phyloP scores from a whole-genome alignment of 306 rosid species.

The Adenanthera pavonina region DNA sequence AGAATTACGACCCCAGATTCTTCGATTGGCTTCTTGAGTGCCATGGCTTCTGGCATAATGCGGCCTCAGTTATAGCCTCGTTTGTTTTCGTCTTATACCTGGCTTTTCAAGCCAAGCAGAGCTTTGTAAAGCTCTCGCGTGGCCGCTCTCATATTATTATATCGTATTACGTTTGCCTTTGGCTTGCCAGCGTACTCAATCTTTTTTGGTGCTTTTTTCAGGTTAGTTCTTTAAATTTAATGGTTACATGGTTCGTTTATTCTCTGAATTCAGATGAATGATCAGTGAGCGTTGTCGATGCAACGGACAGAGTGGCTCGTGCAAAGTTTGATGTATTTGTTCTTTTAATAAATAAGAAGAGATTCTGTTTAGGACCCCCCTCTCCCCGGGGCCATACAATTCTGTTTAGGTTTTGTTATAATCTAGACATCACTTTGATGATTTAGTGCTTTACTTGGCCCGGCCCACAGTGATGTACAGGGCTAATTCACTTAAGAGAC shows the following conservation, averaged over 20 bases:
- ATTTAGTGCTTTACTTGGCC: neutral
- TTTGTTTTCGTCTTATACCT: constrained; percentile 49
- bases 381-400: too few relatives aligned
- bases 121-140: constrained; percentile 44
- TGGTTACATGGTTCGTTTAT: neutral
- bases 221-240: constrained; percentile 49
- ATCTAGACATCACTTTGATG: neutral
- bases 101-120: constrained; percentile 47
- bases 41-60: constrained; percentile 59
- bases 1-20: constrained; percentile 42
- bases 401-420: neutral
- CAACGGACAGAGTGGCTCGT: neutral
- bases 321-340: neutral
- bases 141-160: constrained; percentile 52
- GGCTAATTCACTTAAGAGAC: neutral
- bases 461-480: neutral
- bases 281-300: constrained; percentile 4
- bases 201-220: constrained; percentile 81
- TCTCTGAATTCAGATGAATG: neutral
- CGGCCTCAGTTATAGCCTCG: constrained; percentile 38
- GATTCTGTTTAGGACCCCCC: neutral
- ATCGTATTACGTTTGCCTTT: constrained; percentile 48
- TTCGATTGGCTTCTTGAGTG: constrained; percentile 60
- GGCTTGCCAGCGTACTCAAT: constrained; percentile 57
- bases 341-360: neutral